A percentile compares a stretch with the other conserved stretches of the same genome.
Conservation (phyloP, 176 grass and related monocot species). For the Aechmea fasciata region DNA sequence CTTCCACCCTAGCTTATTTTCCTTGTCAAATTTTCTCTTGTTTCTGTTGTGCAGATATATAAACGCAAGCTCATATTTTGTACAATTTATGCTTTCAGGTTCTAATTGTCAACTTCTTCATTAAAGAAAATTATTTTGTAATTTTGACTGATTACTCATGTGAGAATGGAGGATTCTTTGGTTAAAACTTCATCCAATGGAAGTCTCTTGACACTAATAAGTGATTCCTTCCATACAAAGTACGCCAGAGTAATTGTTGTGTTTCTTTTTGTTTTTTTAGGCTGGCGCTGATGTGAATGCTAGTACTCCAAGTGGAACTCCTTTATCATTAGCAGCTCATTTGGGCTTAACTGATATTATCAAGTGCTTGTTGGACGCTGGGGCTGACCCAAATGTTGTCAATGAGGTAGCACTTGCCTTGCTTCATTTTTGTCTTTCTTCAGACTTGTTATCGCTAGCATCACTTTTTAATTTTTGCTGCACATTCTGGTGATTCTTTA, state of each 20-base stretch:
- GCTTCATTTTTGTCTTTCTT: slow-evolving; percentile 4
- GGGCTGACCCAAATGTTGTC: slow-evolving; percentile 34
- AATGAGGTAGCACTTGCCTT: slow-evolving; percentile 16
- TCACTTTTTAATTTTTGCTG: neutral
- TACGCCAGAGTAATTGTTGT: neutral
- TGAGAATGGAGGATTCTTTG: no score
- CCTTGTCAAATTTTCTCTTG: no score
- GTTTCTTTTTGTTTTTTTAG: slow-evolving; percentile 16
- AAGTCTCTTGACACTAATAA: no score
- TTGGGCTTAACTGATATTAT: slow-evolving; percentile 26
- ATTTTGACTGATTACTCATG: neutral
- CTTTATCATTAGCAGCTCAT: no score
- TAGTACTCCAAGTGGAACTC: slow-evolving; percentile 12
- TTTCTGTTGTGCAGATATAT: no score
- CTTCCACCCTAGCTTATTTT: no score
- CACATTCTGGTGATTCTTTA: no score
- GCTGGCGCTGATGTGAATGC: slow-evolving; percentile 39
- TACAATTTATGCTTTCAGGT: neutral
- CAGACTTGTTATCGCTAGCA: slow-evolving; percentile 2
- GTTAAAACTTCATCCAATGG: no score
- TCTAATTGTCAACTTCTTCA: neutral
- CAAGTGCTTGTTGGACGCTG: slow-evolving; percentile 29
- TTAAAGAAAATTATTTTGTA: neutral
- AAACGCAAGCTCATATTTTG: neutral
- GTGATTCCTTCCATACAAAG: no score